These are phyloP conservation scores for Calonectria pteridis DNA, from an alignment of 2,329 filamentous ascomycete species.

Conservation along the genomic window DNA sequence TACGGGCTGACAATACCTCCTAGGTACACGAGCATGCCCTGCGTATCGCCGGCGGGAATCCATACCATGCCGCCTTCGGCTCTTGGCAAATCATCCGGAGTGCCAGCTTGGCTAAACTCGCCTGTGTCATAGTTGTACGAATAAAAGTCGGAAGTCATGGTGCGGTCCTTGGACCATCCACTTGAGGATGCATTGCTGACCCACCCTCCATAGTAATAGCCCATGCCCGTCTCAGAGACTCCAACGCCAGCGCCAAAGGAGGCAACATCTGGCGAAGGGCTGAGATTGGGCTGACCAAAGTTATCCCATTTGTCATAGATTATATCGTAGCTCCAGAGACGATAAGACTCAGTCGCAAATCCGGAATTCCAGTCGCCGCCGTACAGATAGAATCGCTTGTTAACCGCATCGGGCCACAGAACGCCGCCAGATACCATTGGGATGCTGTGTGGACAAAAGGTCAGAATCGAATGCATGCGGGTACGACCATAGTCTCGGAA, in stretches of 20 bases:
- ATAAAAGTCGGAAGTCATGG: slow-evolving; percentile 14
- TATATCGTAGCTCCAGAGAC: slow-evolving; percentile 68
- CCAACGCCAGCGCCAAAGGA: slow-evolving; percentile 68
- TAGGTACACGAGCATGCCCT: slow-evolving; percentile 69
- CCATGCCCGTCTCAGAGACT: slow-evolving; percentile 63
- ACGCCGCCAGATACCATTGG: slow-evolving; percentile 57
- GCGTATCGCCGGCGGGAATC: slow-evolving; percentile 66
- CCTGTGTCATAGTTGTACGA: slow-evolving; percentile 7
- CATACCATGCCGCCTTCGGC: slow-evolving; percentile 71
- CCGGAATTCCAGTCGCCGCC: slow-evolving; percentile 66
- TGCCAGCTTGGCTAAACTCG: neutral
- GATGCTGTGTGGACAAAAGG: slow-evolving; percentile 50
- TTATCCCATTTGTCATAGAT: slow-evolving; percentile 66
- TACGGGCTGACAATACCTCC: slow-evolving; percentile 59
- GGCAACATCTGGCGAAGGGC: slow-evolving; percentile 34
- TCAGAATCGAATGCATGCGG: neutral
- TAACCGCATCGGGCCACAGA: slow-evolving; percentile 69
- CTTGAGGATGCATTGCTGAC: slow-evolving; percentile 62
- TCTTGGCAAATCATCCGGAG: slow-evolving; percentile 42
- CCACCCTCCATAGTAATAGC: slow-evolving; percentile 73
- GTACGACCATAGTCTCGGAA: fast-evolving
- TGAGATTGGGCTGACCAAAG: slow-evolving; percentile 48
- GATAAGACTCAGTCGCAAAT: neutral
- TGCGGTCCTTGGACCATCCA: slow-evolving; percentile 10
- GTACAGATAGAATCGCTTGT: slow-evolving; percentile 71